Conservation (phyloP, 192 early-diverging fungal genomes). For the Coemansia sp. region DNA sequence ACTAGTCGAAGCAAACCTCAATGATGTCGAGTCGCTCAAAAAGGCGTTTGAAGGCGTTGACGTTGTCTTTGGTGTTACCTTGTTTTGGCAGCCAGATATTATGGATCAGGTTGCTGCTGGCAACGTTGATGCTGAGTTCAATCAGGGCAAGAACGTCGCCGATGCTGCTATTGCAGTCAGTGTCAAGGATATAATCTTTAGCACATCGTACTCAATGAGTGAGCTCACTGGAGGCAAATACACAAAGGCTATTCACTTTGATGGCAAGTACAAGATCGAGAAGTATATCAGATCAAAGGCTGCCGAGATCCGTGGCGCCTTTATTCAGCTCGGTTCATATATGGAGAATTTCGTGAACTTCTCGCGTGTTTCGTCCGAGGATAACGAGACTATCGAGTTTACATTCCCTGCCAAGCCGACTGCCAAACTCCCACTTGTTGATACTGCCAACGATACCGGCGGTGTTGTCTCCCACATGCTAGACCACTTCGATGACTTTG, state of each 20-base stretch:
- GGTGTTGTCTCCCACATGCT: conserved; percentile 37
- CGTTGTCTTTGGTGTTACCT: conserved; percentile 30
- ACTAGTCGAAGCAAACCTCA: conserved; percentile 20
- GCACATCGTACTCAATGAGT: conserved; percentile 29
- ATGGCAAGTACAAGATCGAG: conserved; percentile 26
- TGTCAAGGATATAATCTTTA: conserved; percentile 18
- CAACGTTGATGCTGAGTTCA: conserved; percentile 27
- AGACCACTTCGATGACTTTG: conserved; percentile 29
- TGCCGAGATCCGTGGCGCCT: conserved; percentile 16
- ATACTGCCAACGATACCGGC: conserved; percentile 35
- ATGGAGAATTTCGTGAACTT: conserved; percentile 29
- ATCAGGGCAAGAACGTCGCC: conserved; percentile 32
- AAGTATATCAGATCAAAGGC: conserved; percentile 20
- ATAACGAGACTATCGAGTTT: conserved; percentile 28
- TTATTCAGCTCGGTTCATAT: conserved; percentile 26
- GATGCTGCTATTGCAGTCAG: conserved; percentile 27
- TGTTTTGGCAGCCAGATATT: conserved; percentile 6
- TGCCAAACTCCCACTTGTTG: conserved; percentile 25
- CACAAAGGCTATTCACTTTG: conserved; percentile 19
- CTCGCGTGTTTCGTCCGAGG: conserved; percentile 29
- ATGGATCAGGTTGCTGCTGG: conserved; percentile 5
- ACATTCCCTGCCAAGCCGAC: conserved; percentile 17
- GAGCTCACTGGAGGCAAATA: conserved; percentile 24
- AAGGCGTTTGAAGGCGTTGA: conserved; percentile 20
- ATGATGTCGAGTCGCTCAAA: conserved; percentile 17